Base-by-base conservation (phyloP, 169 alveolate genomes). In the Eimeria brunetti region DNA sequence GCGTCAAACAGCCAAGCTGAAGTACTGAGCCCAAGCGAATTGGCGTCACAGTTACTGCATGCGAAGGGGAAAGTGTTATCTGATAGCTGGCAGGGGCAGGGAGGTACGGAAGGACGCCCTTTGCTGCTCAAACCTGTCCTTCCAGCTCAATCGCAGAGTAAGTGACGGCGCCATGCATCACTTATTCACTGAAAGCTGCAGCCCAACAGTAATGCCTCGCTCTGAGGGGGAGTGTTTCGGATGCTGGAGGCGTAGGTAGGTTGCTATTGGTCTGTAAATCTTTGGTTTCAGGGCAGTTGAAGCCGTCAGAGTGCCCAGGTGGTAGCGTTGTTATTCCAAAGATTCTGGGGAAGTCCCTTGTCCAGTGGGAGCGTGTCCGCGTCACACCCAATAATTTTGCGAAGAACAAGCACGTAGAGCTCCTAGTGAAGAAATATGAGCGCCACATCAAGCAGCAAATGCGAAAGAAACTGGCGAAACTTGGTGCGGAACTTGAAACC, bases 401-500 rank as follows among this genome's bases (percentile, higher is more conserved):
- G 53, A 95, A 96, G 67, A 97, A 91, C 71, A 96, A 80, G 75
- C 98, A 89, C 90, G 96, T 96, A 51, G 97, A 90, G 67, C 91
- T 89, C 64, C 96, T 96, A 36, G 98, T 96, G 56, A 95, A 95
- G 53, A 95, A 96, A 30, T 96, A 97, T 38, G 91, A 94, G 53
- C 88, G 94, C 64, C 94, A 94, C 64, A 94, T 96, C 30, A 95
- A 90, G 91, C 80, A 94, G 94, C 97, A 97, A 71, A 96, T 97
- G 97, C 94, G 96, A n/a, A 94, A 94, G 91, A 85, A 97, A 51
- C 95, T 97, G 49, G 99, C 98, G 24, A 96, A 91, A 33, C 81
- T 97, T 27, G 97, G 97, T 51, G 98, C 95, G 53, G 97, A 89
- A 75, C 94, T 98, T 27, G 99, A 98, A 41, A 96, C 98, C 27